Conservation (phyloP, 371 early-diverging fungal genomes). For the Capillidium heterosporum region DNA sequence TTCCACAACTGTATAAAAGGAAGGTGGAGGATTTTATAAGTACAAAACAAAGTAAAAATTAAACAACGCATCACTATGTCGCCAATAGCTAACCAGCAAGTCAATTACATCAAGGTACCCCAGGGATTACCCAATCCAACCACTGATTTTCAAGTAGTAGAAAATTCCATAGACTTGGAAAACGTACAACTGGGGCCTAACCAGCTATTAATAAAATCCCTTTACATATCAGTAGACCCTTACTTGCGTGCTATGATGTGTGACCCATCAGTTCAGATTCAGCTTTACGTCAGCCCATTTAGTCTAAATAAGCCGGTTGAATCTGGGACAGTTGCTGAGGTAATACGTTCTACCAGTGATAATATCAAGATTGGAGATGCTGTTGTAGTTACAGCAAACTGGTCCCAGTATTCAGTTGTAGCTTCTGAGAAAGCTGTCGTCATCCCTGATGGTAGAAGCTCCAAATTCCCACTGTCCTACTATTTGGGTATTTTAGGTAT, state of each 20-base stretch:
- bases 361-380: slow-evolving; percentile 36
- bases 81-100: neutral
- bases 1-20: too few species aligned
- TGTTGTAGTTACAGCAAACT: slow-evolving; percentile 32
- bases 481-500: slow-evolving; percentile 32
- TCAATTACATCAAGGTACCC: slow-evolving; percentile 21
- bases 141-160: slow-evolving; percentile 23
- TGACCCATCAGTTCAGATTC: slow-evolving; percentile 10
- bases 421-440: slow-evolving; percentile 11
- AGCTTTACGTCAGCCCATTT: slow-evolving; percentile 33
- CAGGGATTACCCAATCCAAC: slow-evolving; percentile 18
- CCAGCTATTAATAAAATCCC: slow-evolving; percentile 29
- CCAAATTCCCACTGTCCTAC: slow-evolving; percentile 23
- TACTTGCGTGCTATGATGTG: slow-evolving; percentile 51
- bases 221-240: slow-evolving; percentile 31
- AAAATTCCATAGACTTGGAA: slow-evolving; percentile 23
- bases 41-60: too few species aligned
- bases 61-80: too few species aligned
- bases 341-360: slow-evolving; percentile 31
- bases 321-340: slow-evolving; percentile 36
- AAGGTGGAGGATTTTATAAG: too few species aligned
- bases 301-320: slow-evolving; percentile 30
- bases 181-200: slow-evolving; percentile 22
- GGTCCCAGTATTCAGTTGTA: slow-evolving; percentile 27
- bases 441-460: slow-evolving; percentile 15